Evolutionary conservation across 148 eudicot genomes (phyloP), one percentile per base, ranked within the genome.

Genomic region (Arbutus unedo): DNA sequence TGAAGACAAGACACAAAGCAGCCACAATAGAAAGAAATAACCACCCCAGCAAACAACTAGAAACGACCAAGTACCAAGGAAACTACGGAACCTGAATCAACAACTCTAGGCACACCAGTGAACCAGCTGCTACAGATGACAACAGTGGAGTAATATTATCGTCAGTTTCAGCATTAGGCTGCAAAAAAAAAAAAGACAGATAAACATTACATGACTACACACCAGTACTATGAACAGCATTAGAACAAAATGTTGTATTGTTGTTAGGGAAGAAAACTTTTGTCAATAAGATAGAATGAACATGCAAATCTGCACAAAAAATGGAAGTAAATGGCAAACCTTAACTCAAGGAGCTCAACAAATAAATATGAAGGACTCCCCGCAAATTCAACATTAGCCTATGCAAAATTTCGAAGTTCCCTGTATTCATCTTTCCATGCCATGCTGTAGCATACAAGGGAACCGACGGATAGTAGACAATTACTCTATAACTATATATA

Each of bases 121-220:
- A 91, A 79, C 91, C 93, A 53, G 99, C 99, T 23, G 99, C 99
- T 76, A 93, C 96, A 84, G 99, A 90, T 84, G 99, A 93, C 87
- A 96, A 50, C 84, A 94, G 66, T 54, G 99, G 93, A 67, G 95
- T 96, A 60, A 96, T 84, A 84, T 87, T 82, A 87, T 94, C 98
- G 84, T 96, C 99, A 80, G 97, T 96, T 88, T 89, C 93, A 75
- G 79, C 73, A 89, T 96, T 92, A 77, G 98, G 97, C 99, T 96
- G 95, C 90, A 90, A 85, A 82, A 90, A 84, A 81, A 84, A 41
- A 82, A 50, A n/a, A 44, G 53, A 81, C 14, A 62, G 50, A 43
- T 8, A 47, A 79, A 79, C 60, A 76, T 53, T 54, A 25, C 5
- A 9, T 4, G 71, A 6, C 76, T 6, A 55, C 19, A 55, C 19